Conservation (phyloP, 2,329 filamentous ascomycete genomes). For the Aspergillus ochraceoroseus region DNA sequence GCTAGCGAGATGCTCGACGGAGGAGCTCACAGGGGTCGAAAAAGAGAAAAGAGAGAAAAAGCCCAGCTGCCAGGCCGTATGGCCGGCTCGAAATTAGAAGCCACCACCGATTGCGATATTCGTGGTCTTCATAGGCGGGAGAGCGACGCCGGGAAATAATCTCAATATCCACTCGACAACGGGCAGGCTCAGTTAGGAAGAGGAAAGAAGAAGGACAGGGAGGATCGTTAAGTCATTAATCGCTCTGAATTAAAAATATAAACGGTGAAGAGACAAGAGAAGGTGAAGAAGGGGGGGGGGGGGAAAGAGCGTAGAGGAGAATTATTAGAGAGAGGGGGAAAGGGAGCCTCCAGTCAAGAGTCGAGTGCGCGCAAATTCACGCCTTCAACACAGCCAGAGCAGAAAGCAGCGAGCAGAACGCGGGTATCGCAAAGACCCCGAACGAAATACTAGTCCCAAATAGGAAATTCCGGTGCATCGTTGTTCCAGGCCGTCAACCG, state of each 20-base stretch:
- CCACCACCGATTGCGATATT: constrained; percentile 25
- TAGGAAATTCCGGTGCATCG: constrained; percentile 25
- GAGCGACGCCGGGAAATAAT: constrained; percentile 21
- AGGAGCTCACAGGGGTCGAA: constrained; percentile 21
- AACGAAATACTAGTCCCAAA: constrained; percentile 34
- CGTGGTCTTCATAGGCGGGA: constrained; percentile 31
- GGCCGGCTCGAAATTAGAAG: constrained; percentile 34
- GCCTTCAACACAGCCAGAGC: constrained; percentile 27
- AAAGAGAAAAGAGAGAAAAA: constrained; percentile 24
- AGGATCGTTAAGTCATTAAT: constrained; percentile 34
- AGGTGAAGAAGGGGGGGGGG: constrained; percentile 15
- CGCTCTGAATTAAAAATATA: constrained; percentile 13
- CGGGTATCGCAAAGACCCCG: constrained; percentile 41
- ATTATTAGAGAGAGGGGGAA: constrained; percentile 16
- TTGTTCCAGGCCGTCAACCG: constrained; percentile 29
- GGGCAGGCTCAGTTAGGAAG: constrained; percentile 27
- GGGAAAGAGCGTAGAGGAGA: constrained; percentile 15
- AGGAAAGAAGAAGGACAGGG: constrained; percentile 16
- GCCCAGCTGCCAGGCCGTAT: constrained; percentile 37
- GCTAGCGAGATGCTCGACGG: constrained; percentile 22
- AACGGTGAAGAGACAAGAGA: constrained; percentile 17
- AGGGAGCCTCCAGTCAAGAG: constrained; percentile 17
- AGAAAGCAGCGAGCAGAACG: constrained; percentile 29
- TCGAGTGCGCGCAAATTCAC: constrained; percentile 30
- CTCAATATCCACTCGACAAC: constrained; percentile 24